Conservation (phyloP, 2,329 filamentous ascomycete genomes). For the Aulographum hederae region DNA sequence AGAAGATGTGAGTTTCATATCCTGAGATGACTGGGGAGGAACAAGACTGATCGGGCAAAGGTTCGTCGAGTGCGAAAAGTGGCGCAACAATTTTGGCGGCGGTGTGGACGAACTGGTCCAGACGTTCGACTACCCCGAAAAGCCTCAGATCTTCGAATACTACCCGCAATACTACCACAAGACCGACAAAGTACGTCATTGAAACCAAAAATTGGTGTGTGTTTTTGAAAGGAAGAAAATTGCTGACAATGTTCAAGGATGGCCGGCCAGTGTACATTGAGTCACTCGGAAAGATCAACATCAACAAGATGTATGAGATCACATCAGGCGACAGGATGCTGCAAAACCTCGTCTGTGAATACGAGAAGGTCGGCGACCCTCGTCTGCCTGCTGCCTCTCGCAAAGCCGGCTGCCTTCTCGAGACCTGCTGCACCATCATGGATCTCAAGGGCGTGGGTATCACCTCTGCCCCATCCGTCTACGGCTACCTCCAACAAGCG, state of each 20-base stretch:
- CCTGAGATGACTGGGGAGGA: not conserved
- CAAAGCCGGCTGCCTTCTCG: conserved; percentile 73
- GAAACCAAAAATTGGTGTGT: no score
- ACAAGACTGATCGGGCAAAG: conserved; percentile 32
- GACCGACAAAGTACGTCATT: conserved; percentile 48
- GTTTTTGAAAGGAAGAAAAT: no score
- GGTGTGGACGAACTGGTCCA: conserved; percentile 60
- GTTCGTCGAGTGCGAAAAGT: conserved; percentile 81
- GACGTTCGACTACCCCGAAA: conserved; percentile 77
- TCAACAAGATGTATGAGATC: conserved; percentile 81
- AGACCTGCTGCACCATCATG: conserved; percentile 98
- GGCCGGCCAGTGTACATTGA: conserved; percentile 96
- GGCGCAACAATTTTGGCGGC: conserved; percentile 64
- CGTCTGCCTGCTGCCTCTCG: conserved; percentile 89
- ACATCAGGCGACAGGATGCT: conserved; percentile 88
- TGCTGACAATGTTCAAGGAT: conserved; percentile 41
- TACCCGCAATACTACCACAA: conserved; percentile 99
- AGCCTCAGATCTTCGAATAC: conserved; percentile 65
- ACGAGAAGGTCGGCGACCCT: conserved; percentile 88
- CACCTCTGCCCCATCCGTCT: conserved; percentile 64
- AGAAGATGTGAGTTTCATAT: conserved; percentile 57
- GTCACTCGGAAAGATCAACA: conserved; percentile 82
- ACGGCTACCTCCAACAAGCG: conserved; percentile 70
- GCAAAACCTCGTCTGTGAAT: conserved; percentile 89
- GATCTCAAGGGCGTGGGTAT: conserved; percentile 90